A percentile compares a stretch with the other conserved stretches of the same genome.
Evolutionary conservation across 2,329 filamentous ascomycete species (phyloP).

Genomic region (Diatrype stigma): DNA sequence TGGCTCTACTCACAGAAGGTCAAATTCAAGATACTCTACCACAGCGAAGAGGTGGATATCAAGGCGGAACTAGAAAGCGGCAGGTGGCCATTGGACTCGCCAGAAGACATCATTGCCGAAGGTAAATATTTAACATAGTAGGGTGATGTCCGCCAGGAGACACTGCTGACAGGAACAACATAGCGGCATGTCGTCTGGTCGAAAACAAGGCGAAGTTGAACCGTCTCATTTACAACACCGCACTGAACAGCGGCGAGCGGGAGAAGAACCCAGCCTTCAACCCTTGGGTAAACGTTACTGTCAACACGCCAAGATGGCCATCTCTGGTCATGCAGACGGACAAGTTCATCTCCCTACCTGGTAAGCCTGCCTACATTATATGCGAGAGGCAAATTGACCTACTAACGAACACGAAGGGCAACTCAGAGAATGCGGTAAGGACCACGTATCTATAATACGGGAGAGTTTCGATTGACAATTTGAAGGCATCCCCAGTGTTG

Average conservation of each 20-base stretch:
- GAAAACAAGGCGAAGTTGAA: constrained; percentile 7
- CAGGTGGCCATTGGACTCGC: background rate
- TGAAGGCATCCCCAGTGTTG: constrained; percentile 8
- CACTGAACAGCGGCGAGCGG: constrained; percentile 10
- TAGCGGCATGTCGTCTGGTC: constrained; percentile 6
- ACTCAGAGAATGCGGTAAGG: background rate
- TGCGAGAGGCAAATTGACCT: too few species aligned
- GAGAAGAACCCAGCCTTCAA: constrained; percentile 2
- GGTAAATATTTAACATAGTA: background rate
- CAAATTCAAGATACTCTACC: constrained; percentile 3
- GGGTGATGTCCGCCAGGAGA: background rate
- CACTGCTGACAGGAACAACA: background rate
- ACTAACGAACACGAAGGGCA: background rate
- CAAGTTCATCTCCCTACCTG: constrained; percentile 3
- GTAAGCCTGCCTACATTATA: constrained; percentile 3
- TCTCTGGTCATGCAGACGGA: constrained; percentile 1
- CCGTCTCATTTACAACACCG: constrained; percentile 9
- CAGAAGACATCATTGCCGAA: background rate
- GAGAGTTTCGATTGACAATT: background rate
- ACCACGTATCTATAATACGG: background rate
- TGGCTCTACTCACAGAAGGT: constrained; percentile 16
- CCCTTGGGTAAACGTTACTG: background rate
- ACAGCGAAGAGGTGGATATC: background rate
- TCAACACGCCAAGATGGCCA: constrained; percentile 2
- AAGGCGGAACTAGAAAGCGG: background rate